These are phyloP conservation scores for Fusarium stilboides DNA, from an alignment of 2,329 filamentous ascomycete species.

Conservation along the genomic window DNA sequence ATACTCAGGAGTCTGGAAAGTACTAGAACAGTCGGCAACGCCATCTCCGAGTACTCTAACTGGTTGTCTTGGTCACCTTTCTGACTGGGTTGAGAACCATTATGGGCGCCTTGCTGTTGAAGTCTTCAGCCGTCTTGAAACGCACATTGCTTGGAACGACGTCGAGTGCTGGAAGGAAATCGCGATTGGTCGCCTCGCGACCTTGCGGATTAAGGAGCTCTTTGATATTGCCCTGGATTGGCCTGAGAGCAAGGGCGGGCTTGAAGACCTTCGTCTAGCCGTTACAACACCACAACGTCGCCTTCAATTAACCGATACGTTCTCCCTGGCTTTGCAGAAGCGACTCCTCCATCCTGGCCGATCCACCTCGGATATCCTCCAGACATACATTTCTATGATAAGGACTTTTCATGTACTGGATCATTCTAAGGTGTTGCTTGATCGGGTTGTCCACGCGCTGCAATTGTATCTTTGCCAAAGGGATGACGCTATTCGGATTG, in stretches of 20 bases:
- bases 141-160: conserved; percentile 66
- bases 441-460: conserved; percentile 80
- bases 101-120: conserved; percentile 76
- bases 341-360: conserved; percentile 82
- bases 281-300: conserved; percentile 79
- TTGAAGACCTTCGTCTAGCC: conserved; percentile 81
- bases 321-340: conserved; percentile 75
- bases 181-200: conserved; percentile 77
- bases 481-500: conserved; percentile 83
- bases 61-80: conserved; percentile 72
- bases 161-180: conserved; percentile 80
- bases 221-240: conserved; percentile 86
- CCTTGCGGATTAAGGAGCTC: conserved; percentile 78
- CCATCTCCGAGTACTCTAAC: conserved; percentile 57
- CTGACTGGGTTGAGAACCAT: conserved; percentile 77
- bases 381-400: conserved; percentile 85
- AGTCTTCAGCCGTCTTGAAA: conserved; percentile 67
- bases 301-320: conserved; percentile 77
- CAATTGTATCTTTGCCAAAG: conserved; percentile 83
- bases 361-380: conserved; percentile 82
- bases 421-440: conserved; percentile 82
- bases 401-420: conserved; percentile 82
- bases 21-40: conserved; percentile 35
- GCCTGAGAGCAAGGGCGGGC: conserved; percentile 78
- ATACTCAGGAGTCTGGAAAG: conserved; percentile 74